phyloP scores from a whole-genome alignment of 2,329 filamentous ascomycete species.

The Berkeleyomyces basicola region DNA sequence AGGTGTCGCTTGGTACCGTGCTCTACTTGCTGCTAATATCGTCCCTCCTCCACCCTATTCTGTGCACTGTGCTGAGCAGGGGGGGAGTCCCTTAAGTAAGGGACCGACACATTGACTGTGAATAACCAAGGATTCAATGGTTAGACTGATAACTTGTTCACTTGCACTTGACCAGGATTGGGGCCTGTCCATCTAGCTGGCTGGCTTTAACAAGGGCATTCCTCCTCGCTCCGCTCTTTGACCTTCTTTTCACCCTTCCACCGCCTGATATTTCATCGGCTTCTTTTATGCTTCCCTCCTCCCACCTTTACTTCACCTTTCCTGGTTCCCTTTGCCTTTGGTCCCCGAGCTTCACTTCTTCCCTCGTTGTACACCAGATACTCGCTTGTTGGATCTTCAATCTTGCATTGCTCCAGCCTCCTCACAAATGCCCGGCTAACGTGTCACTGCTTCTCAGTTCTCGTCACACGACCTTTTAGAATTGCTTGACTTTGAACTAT shows the following conservation, averaged over 20 bases:
- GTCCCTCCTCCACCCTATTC: constrained; percentile 1
- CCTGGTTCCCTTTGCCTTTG: neutral
- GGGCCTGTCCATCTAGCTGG: constrained; percentile 3
- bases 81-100: constrained; percentile 11
- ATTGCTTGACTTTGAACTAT: neutral
- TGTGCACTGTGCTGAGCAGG: constrained; percentile 7
- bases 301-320: neutral
- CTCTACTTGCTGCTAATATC: constrained; percentile 3
- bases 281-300: constrained; percentile 14
- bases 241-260: constrained; percentile 1
- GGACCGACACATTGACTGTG: constrained; percentile 5
- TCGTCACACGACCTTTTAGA: constrained; percentile 7
- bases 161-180: neutral
- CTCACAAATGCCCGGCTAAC: constrained; percentile 9
- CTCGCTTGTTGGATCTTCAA: neutral
- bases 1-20: constrained; percentile 1
- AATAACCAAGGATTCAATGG: constrained; percentile 10
- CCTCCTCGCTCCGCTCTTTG: constrained; percentile 6
- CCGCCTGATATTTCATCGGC: constrained; percentile 9
- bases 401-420: constrained; percentile 3
- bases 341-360: neutral
- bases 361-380: neutral
- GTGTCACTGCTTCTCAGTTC: constrained; percentile 7
- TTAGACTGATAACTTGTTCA: constrained; percentile 9
- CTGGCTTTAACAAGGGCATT: constrained; percentile 7